These are phyloP conservation scores for Sicyos baderoa DNA, from an alignment of 306 rosid genomes.

Conservation along the genomic window DNA sequence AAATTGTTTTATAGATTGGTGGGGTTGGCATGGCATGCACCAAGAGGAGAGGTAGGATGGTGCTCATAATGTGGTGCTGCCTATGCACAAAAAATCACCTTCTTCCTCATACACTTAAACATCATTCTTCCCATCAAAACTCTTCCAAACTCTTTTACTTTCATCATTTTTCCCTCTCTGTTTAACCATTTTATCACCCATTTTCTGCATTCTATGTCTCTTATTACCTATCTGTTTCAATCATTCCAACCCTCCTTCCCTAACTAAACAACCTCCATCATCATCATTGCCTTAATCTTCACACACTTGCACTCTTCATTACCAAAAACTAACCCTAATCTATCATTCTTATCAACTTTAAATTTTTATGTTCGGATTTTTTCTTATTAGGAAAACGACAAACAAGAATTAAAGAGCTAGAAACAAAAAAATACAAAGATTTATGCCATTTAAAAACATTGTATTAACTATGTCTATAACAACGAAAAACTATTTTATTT, in stretches of 20 bases:
- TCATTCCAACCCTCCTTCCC: not conserved
- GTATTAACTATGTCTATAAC: too few relatives aligned
- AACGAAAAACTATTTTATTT: too few relatives aligned
- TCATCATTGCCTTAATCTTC: conserved; percentile 14
- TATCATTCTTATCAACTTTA: not conserved
- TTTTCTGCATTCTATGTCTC: conserved; percentile 14
- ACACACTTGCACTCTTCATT: not conserved
- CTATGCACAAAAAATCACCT: not conserved
- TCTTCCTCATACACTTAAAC: too few relatives aligned
- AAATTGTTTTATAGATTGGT: not conserved
- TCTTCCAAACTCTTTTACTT: conserved; percentile 5
- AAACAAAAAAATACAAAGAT: too few relatives aligned
- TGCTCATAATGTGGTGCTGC: conserved; percentile 12
- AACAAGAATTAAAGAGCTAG: too few relatives aligned
- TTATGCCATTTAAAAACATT: too few relatives aligned
- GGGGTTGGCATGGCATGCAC: conserved; percentile 1
- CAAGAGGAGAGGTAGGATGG: not conserved
- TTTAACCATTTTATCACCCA: not conserved
- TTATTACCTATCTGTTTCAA: conserved; percentile 5
- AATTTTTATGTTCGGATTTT: not conserved
- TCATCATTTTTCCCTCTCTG: not conserved
- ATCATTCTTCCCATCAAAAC: too few relatives aligned
- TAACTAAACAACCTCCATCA: not conserved
- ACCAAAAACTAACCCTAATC: not conserved
- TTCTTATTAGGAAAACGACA: too few relatives aligned